Evolutionary conservation across 2,329 filamentous ascomycete genomes (phyloP).

Genomic region (Diaporthe sp.): DNA sequence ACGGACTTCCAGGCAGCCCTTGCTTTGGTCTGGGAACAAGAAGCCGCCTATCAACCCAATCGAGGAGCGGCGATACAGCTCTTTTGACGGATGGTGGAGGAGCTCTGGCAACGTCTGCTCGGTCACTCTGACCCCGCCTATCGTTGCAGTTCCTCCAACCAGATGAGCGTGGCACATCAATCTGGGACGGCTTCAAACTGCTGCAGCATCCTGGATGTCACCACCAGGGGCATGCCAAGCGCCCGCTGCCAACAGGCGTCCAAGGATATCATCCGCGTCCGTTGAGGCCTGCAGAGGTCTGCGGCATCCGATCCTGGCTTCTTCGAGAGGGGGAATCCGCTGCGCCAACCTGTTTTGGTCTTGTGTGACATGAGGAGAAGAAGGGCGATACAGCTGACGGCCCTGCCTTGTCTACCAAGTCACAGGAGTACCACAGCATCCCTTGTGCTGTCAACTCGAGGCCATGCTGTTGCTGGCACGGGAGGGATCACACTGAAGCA

Average conservation of each 20-base stretch:
- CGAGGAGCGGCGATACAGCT: neutral
- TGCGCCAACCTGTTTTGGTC: neutral
- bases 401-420: neutral
- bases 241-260: slow-evolving; percentile 6
- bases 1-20: neutral
- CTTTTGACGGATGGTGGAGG: neutral
- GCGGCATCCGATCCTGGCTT: slow-evolving; percentile 6
- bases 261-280: neutral
- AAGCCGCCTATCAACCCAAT: neutral
- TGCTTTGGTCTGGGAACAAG: neutral
- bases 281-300: slow-evolving; percentile 14
- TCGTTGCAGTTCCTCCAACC: neutral
- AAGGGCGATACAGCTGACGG: neutral
- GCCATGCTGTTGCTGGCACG: neutral
- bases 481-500: neutral
- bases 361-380: slow-evolving; percentile 4
- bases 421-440: neutral
- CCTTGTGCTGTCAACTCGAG: neutral
- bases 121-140: neutral
- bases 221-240: slow-evolving; percentile 7
- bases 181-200: neutral
- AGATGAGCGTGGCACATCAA: neutral
- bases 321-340: neutral
- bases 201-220: neutral
- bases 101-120: neutral